Conservation (phyloP, 1,139 yeast genomes). For the Blastobotrys aristatus region DNA sequence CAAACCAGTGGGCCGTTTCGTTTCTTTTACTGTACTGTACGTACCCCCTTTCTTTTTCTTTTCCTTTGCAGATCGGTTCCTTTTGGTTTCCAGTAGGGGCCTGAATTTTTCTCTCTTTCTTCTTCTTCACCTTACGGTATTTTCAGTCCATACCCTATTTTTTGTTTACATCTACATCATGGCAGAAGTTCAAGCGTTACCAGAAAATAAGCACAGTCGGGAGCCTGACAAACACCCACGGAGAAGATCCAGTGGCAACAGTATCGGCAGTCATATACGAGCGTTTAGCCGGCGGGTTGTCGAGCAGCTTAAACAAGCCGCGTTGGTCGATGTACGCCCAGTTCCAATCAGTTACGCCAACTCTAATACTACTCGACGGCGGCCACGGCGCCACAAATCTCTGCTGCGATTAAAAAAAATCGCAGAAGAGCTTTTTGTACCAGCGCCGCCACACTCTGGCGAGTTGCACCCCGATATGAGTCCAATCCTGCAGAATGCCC, state of each 20-base stretch:
- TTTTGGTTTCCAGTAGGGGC: too few species aligned
- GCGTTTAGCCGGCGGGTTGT: background rate
- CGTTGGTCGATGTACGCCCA: constrained; percentile 2
- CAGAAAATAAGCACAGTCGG: background rate
- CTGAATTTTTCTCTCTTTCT: too few species aligned
- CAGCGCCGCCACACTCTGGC: background rate
- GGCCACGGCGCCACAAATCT: background rate
- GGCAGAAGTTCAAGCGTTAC: background rate
- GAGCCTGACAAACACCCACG: background rate
- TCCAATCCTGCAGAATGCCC: constrained; percentile 5
- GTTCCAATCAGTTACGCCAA: background rate
- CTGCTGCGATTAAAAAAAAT: background rate
- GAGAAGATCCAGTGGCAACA: background rate
- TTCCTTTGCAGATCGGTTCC: too few species aligned
- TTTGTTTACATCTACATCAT: background rate
- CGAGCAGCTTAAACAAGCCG: constrained; percentile 7
- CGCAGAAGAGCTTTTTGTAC: constrained; percentile 4
- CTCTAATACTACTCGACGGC: background rate
- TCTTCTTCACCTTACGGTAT: too few species aligned
- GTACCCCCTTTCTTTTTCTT: too few species aligned
- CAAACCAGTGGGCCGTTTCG: too few species aligned
- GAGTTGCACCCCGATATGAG: constrained; percentile 2
- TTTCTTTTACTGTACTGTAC: too few species aligned
- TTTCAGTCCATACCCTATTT: too few species aligned
- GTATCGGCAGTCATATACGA: constrained; percentile 3